Evolutionary conservation across 176 grass and related monocot species (phyloP).

Genomic region (Juncus inflexus): DNA sequence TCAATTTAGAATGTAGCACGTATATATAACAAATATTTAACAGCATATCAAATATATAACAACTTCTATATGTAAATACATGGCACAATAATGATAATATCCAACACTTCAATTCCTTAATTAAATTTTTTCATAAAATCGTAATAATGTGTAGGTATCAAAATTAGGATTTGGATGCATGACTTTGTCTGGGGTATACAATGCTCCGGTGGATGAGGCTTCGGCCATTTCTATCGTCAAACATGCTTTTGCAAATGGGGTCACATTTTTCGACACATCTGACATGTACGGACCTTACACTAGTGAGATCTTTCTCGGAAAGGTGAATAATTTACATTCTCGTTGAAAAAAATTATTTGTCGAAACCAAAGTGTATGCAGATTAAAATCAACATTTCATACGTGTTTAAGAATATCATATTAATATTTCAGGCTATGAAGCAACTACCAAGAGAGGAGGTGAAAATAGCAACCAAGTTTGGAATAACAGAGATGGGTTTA

Average conservation of each 20-base stretch:
- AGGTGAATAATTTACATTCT: no score
- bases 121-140: not conserved
- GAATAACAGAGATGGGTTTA: not conserved
- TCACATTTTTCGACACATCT: slow-evolving; percentile 31
- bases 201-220: slow-evolving; percentile 13
- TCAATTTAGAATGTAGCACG: no score
- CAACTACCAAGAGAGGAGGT: slow-evolving; percentile 21
- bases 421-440: slow-evolving; percentile 24
- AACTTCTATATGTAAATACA: no score
- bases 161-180: slow-evolving; percentile 33
- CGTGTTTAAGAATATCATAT: no score
- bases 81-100: no score
- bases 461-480: slow-evolving; percentile 30
- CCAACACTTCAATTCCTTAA: not conserved
- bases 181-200: slow-evolving; percentile 20
- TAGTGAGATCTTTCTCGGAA: no score
- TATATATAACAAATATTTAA: no score
- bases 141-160: slow-evolving; percentile 8
- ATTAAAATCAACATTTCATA: not conserved
- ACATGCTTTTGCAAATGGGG: slow-evolving; percentile 11
- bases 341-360: no score
- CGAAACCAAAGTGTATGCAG: no score
- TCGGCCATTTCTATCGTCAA: slow-evolving; percentile 23
- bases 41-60: no score
- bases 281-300: slow-evolving; percentile 15